A percentile compares a stretch with the other conserved stretches of the same genome.
These are phyloP conservation scores for Gnomoniopsis sp. DNA, from an alignment of 2,329 filamentous ascomycete genomes.

Conservation along the genomic window DNA sequence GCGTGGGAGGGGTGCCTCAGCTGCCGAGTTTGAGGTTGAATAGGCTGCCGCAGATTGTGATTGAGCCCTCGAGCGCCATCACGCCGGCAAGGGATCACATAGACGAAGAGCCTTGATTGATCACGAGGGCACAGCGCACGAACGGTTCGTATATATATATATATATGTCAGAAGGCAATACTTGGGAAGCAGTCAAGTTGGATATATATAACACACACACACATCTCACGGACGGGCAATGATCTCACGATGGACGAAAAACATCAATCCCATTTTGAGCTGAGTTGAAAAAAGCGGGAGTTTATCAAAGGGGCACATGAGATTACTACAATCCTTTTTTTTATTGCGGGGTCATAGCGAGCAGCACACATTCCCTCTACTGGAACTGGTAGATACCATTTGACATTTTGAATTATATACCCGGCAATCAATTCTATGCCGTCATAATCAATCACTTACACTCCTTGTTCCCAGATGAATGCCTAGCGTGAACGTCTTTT, in stretches of 20 bases:
- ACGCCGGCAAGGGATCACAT: slow-evolving; percentile 26
- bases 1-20: slow-evolving; percentile 40
- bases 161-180: no score
- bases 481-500: no score
- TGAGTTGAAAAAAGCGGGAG: no score
- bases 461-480: no score
- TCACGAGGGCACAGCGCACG: neutral
- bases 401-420: no score
- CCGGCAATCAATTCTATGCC: no score
- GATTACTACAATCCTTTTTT: neutral
- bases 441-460: no score
- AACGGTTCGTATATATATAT: neutral
- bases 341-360: neutral
- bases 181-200: neutral
- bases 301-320: neutral
- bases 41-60: slow-evolving; percentile 54
- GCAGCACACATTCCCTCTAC: no score
- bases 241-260: neutral
- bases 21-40: slow-evolving; percentile 51
- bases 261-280: neutral
- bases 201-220: neutral
- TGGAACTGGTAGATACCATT: no score
- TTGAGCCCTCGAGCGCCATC: slow-evolving; percentile 47
- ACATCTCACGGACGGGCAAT: neutral
- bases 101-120: neutral